Evolutionary conservation across 2,329 filamentous ascomycete genomes (phyloP), one percentile per base, ranked within the genome.

Genomic region (Fusarium nodosum): DNA sequence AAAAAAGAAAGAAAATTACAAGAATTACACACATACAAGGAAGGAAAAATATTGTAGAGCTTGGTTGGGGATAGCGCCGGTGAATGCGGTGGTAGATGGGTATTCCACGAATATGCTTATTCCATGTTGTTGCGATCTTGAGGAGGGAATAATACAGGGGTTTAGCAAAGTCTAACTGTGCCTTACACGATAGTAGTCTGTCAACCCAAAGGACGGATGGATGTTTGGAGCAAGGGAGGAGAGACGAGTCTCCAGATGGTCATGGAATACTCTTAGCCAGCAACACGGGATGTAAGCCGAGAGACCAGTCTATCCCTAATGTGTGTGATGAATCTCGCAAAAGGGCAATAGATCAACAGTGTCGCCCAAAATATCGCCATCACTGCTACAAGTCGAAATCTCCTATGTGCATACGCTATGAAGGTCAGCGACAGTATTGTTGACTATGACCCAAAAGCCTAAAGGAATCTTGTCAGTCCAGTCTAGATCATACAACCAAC

Each of bases 321-420:
- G 66, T 67, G 38, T 70, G 36, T 69, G 62, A 64, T 45, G 48
- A 63, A 56, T 58, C 52, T 66, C 36, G 48, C 41, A 52, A 55
- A 41, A 34, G 36, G 41, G 55, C 24, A 22, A 48, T 56, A 47
- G 56, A 64, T 56, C 47, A 34, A 38, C 52, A 45, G 36, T 50
- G 34, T 28, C 34, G 50, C 39, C 33, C 42, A 56, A 26, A 39
- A 22, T 41, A 44, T 28, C 33, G 36, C 13, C 34, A 51, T 69
- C 66, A 69, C 26, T 62, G 69, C 44, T 39, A 34, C 26, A 18
- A 31, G 36, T 33, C 38, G 18, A 50, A 53, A 55, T 44, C 33
- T 44, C 46, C 66, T 62, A 45, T 41, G 34, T 20, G 6, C 24
- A 24, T 24, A 30, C 53, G 45, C 45, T 51, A 63, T 56, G 56